These are phyloP conservation scores for Apiospora kogelbergensis DNA, from an alignment of 2,329 filamentous ascomycete species.

Conservation along the genomic window DNA sequence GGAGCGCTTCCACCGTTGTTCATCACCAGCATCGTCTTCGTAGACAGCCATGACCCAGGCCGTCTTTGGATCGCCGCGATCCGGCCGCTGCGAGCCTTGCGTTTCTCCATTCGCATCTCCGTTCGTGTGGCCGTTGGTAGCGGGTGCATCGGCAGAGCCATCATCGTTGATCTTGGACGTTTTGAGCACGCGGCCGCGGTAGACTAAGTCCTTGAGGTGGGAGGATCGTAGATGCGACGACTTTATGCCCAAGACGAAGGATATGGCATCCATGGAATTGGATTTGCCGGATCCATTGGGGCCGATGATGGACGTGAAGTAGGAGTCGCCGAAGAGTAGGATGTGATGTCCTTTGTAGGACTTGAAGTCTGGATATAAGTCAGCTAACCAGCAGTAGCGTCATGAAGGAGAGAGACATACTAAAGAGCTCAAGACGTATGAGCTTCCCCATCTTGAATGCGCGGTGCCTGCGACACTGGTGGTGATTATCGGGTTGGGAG, in stretches of 20 bases:
- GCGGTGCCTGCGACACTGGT: not conserved
- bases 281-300: constrained; percentile 99
- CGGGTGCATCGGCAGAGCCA: constrained; percentile 65
- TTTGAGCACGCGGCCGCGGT: constrained; percentile 89
- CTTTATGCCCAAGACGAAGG: constrained; percentile 97
- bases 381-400: constrained; percentile 15
- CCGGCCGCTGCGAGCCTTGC: constrained; percentile 50
- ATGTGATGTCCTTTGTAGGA: constrained; percentile 97
- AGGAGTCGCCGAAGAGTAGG: constrained; percentile 93
- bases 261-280: constrained; percentile 99
- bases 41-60: constrained; percentile 99
- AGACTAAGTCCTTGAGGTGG: constrained; percentile 91
- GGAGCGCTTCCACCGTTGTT: constrained; percentile 92
- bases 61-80: constrained; percentile 82
- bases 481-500: not conserved
- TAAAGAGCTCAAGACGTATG: constrained; percentile 90
- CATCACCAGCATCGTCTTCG: constrained; percentile 92
- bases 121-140: constrained; percentile 60
- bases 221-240: constrained; percentile 96
- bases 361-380: constrained; percentile 76
- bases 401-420: constrained; percentile 49
- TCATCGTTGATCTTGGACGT: constrained; percentile 92
- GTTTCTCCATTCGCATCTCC: constrained; percentile 60
- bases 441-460: constrained; percentile 83
- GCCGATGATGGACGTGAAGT: constrained; percentile 98